Evolutionary conservation across 768 basidiomycete species (phyloP), one percentile per base, ranked within the genome.

Genomic region (Agaricus sinodeliciosus): DNA sequence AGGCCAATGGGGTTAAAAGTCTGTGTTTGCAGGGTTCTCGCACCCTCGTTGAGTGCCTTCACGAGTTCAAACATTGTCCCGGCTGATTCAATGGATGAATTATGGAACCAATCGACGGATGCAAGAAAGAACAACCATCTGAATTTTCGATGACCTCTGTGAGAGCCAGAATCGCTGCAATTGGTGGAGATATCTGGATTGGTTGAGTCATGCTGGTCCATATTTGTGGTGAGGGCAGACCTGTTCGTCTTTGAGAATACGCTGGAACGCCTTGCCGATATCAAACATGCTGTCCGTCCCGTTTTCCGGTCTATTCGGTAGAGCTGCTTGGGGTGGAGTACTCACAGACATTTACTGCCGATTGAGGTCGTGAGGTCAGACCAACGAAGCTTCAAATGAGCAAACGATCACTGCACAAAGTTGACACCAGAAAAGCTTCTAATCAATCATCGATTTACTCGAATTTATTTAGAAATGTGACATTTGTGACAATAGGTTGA

Each of bases 21-120:
- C n/a, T 74, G 74, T 22, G 71, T 65, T 58, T 79, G 82, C 48
- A 95, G 71, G 4, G 72, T 70, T 35, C 81, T 73, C 0, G 88
- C 85, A 41, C 84, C 89, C 41, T 86, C 79, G 54, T 90, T 82
- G 54, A 96, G 79, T 22, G 84, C 92, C 57, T 86, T 79, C 19
- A 90, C 85, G 26, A 98, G 83, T 67, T 99, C 95, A 60, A 87
- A 90, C 85, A 93, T 94, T 18, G 94, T 96, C 2, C 84, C 89
- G 45, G 90, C 91, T 91, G 62, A 27, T 34, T 22, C 43, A 48
- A 46, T 39, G 45, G 53, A 49, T 58, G 51, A 55, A 57, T 49
- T 22, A 28, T 13, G 2, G 45, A 3, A 9, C 18, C 11, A 7
- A 49, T 28, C 12, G 27, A 43, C 25, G 48, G 51, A 37, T 49